Conservation (phyloP, 164 flowering plant genomes). For the Sextonia rubra region DNA sequence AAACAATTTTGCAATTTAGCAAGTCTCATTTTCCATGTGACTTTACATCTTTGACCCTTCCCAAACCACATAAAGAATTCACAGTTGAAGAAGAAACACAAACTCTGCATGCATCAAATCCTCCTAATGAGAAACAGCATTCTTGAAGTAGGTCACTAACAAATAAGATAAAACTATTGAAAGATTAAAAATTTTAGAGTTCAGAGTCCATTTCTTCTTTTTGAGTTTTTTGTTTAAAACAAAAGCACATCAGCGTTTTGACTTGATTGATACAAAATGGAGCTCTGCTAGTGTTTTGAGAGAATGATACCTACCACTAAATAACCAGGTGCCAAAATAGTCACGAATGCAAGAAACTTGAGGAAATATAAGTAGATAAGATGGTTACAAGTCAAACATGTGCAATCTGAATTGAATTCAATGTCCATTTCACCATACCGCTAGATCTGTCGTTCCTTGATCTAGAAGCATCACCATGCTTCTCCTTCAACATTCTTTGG, state of each 20-base stretch:
- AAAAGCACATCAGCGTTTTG: no score
- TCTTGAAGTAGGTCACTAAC: background rate
- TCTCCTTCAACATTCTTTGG: slow-evolving; percentile 61
- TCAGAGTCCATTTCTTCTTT: background rate
- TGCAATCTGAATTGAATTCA: background rate
- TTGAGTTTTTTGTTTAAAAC: background rate
- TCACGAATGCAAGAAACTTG: background rate
- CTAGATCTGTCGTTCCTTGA: slow-evolving; percentile 25
- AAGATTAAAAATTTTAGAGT: no score
- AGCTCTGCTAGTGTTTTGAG: background rate
- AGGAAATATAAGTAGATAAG: background rate
- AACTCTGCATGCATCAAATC: background rate
- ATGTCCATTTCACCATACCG: slow-evolving; percentile 17
- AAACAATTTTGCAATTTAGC: no score
- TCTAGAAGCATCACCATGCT: slow-evolving; percentile 38
- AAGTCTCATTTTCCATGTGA: no score
- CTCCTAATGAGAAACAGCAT: background rate
- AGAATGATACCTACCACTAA: background rate
- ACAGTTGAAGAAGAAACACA: background rate
- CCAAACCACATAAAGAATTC: background rate
- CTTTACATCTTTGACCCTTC: background rate
- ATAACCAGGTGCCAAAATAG: background rate
- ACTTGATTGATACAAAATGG: background rate
- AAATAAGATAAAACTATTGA: background rate
- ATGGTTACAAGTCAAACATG: background rate